Base-by-base conservation (phyloP, 78 protist genomes). In the Dictyostelium discoideum region DNA sequence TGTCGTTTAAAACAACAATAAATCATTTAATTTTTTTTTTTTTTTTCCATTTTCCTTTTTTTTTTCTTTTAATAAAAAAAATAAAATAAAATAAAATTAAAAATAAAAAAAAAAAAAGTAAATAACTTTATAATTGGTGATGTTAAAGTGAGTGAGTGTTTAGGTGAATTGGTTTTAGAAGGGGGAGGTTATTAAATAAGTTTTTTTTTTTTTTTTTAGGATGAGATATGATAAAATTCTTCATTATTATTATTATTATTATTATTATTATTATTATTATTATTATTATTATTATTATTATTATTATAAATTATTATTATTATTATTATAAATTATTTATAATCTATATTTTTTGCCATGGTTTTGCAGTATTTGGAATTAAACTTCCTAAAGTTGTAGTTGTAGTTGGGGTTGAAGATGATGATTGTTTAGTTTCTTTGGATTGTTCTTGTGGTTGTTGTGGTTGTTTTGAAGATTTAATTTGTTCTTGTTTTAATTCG, bases 401-500 rank as follows among this genome's bases (percentile, higher is more conserved):
- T 29, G 63, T 32, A 0, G 74, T 65, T 24, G 65, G 24, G 3
- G 86, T 22, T 20, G 40, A 5, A 16, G 86, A 16, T n/a, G 57
- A 22, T 20, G 22, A 32, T 42, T 39, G 82, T 54, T 54, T 54
- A 14, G 40, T 83, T 4, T 67, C 29, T 29, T 20, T 32, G 37
- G 74, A 18, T 83, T 26, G 26, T 10, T 67, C 24, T 10, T 14
- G 37, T 32, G 37, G 37, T 32, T 32, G 37, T 32, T 32, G 37
- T 32, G 0, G 37, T 32, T 32, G 18, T 22, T 67, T 22, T 24
- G 63, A 24, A 9, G 24, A 20, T 42, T 44, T 48, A 20, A 26
- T 39, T 76, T 76, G 82, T 67, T 67, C 76, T 67, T 67, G 79
- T 73, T 73, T 73, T 73, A 73, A 32, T 73, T 26, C 79, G 2